Evolutionary conservation across 192 early-diverging fungal species (phyloP).

Genomic region (Coemansia sp.): DNA sequence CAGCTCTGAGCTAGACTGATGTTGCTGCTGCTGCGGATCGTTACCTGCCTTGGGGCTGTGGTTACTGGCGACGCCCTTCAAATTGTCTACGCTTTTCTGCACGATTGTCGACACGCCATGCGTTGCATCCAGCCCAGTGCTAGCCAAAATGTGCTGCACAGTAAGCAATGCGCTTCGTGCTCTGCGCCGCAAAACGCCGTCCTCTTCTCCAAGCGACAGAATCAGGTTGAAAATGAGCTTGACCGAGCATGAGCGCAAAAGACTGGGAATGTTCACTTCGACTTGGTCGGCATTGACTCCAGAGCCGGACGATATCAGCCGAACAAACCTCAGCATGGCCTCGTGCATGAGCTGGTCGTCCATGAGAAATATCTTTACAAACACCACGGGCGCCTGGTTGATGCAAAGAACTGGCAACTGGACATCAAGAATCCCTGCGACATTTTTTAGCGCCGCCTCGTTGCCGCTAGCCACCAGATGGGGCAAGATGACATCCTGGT

Average conservation of each 20-base stretch:
- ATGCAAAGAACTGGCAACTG: constrained; percentile 46
- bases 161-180: constrained; percentile 41
- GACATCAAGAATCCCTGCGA: constrained; percentile 29
- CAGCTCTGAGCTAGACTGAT: neutral
- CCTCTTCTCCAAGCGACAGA: constrained; percentile 38
- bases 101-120: constrained; percentile 40
- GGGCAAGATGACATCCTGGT: constrained; percentile 33
- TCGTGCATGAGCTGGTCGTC: constrained; percentile 52
- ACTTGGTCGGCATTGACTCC: constrained; percentile 19
- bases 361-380: constrained; percentile 47
- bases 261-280: constrained; percentile 46
- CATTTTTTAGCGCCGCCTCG: constrained; percentile 20
- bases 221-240: constrained; percentile 48
- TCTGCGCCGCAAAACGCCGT: constrained; percentile 26
- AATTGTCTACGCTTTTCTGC: constrained; percentile 23
- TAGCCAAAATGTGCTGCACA: constrained; percentile 35
- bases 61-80: constrained; percentile 8
- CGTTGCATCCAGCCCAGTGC: neutral
- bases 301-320: constrained; percentile 36
- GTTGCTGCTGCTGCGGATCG: neutral
- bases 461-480: constrained; percentile 24
- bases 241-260: constrained; percentile 45
- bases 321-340: constrained; percentile 40
- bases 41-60: constrained; percentile 15
- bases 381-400: constrained; percentile 41